These are phyloP conservation scores for Pyrenochaeta sp. DNA, from an alignment of 2,329 filamentous ascomycete species.

Conservation along the genomic window DNA sequence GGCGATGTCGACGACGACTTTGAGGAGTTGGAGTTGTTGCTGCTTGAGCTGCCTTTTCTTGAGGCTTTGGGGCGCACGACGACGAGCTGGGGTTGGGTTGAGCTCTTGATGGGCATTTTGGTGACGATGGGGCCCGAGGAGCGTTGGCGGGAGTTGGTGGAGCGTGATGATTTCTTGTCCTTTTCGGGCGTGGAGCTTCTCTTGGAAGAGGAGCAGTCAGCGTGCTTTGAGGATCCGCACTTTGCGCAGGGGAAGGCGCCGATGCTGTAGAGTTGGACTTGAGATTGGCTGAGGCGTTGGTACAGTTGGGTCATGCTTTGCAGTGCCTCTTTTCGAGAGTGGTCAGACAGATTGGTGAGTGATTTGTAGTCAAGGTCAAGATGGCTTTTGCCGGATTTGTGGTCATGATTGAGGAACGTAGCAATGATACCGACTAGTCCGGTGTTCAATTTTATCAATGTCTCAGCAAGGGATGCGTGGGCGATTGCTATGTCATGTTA, in stretches of 20 bases:
- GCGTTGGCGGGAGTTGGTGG: conserved; percentile 29
- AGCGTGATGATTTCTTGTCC: conserved; percentile 36
- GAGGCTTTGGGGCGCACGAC: conserved; percentile 44
- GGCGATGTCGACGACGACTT: conserved; percentile 27
- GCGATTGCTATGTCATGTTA: conserved; percentile 48
- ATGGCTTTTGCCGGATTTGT: conserved; percentile 37
- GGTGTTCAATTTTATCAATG: conserved; percentile 56
- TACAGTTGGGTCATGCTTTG: conserved; percentile 51
- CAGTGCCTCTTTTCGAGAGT: conserved; percentile 54
- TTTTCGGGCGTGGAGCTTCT: conserved; percentile 23
- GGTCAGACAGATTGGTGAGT: conserved; percentile 55
- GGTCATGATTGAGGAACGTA: conserved; percentile 50
- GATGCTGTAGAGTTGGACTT: conserved; percentile 39
- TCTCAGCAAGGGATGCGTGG: conserved; percentile 55
- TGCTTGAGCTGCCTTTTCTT: conserved; percentile 34
- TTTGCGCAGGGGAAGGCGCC: conserved; percentile 21
- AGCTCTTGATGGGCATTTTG: conserved; percentile 39
- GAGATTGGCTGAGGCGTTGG: conserved; percentile 47
- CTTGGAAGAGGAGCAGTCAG: conserved; percentile 28
- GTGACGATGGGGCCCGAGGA: conserved; percentile 36
- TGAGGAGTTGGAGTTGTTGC: conserved; percentile 29
- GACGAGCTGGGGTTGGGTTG: conserved; percentile 45
- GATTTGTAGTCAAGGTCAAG: conserved; percentile 53
- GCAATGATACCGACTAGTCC: conserved; percentile 57
- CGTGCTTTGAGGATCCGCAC: conserved; percentile 36